Evolutionary conservation across 768 basidiomycete genomes (phyloP), one percentile per base, ranked within the genome.

Genomic region (Serpula lacrymans): DNA sequence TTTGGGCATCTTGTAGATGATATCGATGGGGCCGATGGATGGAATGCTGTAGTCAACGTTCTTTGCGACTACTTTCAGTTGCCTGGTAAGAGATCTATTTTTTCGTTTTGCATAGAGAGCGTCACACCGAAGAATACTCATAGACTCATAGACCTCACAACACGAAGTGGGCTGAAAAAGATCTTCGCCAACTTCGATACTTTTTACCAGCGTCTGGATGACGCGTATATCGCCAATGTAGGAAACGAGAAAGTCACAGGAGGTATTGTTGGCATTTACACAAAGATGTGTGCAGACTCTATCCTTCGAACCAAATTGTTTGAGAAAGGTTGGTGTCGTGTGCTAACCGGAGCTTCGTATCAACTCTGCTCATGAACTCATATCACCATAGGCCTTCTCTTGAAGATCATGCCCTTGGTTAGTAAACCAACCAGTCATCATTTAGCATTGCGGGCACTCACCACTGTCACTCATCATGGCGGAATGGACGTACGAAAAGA

Each of bases 381-480:
- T 39, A n/a, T 45, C 28, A 6, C 21, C 11, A 8, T 39, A 83
- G 82, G 80, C 12, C 60, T 85, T 12, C 52, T 84, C 36, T 53
- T 65, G n/a, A 78, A 76, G 50, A 64, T 84, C 6, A 57, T 80
- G 3, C 77, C 81, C 1, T 62, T 83, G 10, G 48, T 83, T 10
- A 63, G 76, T 23, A 53, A 64, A 5, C 68, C 72, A 5, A 61
- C 56, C 3, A 77, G 72, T 2, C 71, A 77, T 1, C 68, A 72
- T 47, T 56, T 80, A 34, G 78, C 77, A 6, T 62, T 84, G 8
- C 72, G 73, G 21, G 70, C 78, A 1, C 58, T 85, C 16, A 70
- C 69, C 0, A 78, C 73, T 17, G 68, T 83, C 9, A 83, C 82
- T 0, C 81, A 79, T 43, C 80, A 82, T 34, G 79, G 80, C 4